Conservation (phyloP, 805 yeast genomes). For the Yarrowia osloensis region DNA sequence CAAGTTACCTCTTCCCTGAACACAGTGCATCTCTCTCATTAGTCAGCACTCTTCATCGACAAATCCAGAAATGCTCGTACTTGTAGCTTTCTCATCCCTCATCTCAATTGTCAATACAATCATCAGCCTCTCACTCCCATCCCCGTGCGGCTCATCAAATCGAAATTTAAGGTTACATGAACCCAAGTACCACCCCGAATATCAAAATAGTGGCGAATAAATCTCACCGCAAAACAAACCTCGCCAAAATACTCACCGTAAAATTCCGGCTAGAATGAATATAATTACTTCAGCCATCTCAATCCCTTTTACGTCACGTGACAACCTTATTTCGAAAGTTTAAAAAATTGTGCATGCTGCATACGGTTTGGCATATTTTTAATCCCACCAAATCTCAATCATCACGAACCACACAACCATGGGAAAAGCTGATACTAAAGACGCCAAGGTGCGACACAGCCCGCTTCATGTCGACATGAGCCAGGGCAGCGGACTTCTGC, state of each 20-base stretch:
- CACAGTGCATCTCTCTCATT: no score
- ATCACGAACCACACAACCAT: neutral
- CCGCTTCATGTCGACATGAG: conserved; percentile 79
- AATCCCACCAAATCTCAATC: neutral
- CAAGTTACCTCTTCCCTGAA: no score
- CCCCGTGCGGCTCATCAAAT: neutral
- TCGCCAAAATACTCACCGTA: neutral
- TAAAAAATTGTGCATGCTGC: conserved; percentile 29
- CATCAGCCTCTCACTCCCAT: no score
- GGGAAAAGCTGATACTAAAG: conserved; percentile 41
- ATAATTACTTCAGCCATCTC: neutral
- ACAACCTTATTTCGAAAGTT: neutral
- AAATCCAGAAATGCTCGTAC: no score
- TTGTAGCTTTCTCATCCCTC: no score
- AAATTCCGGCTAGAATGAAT: neutral
- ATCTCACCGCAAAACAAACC: neutral
- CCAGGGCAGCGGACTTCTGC: conserved; percentile 71
- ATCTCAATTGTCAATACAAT: no score
- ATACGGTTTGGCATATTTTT: conserved; percentile 21
- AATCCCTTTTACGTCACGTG: neutral
- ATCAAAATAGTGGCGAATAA: neutral
- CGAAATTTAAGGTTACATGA: neutral
- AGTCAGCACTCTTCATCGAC: no score
- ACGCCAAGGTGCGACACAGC: conserved; percentile 62
- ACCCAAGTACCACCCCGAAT: neutral